Base-by-base conservation (phyloP, 176 grass and related monocot genomes). In the Puccinellia tenuiflora region DNA sequence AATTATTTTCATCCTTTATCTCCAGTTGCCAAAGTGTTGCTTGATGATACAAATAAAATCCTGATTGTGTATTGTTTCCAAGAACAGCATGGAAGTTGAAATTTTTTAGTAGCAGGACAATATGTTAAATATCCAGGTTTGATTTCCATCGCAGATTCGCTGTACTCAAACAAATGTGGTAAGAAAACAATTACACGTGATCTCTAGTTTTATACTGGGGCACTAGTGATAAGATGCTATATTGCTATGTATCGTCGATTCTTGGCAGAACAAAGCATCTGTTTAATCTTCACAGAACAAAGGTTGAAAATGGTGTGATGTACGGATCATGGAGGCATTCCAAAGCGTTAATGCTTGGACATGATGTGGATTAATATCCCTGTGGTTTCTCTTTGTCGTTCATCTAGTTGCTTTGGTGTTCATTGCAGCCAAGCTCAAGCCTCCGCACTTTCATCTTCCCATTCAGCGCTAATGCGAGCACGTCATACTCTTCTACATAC, bases 401-500 rank as follows among this genome's bases (percentile, higher is more conserved):
- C 16, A 34, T 79, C 15, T 83, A 52, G 37, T 61, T 61, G 50
- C 45, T 57, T 18, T 43, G 39, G 65, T 5, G 22, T 21, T 82
- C 59, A 33, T 40, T 75, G 87, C 91, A 99, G 67, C 74, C 74
- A 26, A 95, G 81, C 53, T 67, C 87, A 46, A 99, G 90, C 84
- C 75, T 96, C 61, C 81, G 81, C n/a, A 89, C 87, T 79, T 90
- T 93, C 75, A 96, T 96, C 59, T 80, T 85, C 57, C 93, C 96
- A 55, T 99, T 88, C 55, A 99, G 53, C 72, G 96, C 96, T 47
- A 99, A 78, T 10, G 96, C 96, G 24, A 99, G 83, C 26, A 99
- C 89, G 81, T 99, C 93, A 21, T 93, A 84, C 61, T 99, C 93
- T 90, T 99, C 96, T 8, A 99, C 93, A 21, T 89, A 99, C 96